Conservation (phyloP, 129 eudicot genomes). For the Ambrosia trifida region DNA sequence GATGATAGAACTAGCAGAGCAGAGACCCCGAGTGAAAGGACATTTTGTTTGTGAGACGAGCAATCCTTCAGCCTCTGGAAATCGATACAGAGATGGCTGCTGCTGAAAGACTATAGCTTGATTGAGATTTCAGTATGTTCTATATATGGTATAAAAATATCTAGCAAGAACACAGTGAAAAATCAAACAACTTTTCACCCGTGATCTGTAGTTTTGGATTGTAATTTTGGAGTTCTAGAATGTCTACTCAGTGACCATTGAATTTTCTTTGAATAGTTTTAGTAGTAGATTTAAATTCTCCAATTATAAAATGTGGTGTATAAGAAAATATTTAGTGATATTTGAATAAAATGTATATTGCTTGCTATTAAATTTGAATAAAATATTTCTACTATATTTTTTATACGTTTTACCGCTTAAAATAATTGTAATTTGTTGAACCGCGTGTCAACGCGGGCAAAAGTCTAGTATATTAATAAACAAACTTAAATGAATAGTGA, state of each 20-base stretch:
- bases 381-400: too few relatives aligned
- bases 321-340: too few relatives aligned
- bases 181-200: constrained; percentile 26
- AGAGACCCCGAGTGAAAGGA: constrained; percentile 91
- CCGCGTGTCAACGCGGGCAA: too few relatives aligned
- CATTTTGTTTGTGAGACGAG: constrained; percentile 81
- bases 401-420: too few relatives aligned
- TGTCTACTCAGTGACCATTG: neutral
- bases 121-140: neutral
- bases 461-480: too few relatives aligned
- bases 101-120: constrained; percentile 14
- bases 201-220: constrained; percentile 15
- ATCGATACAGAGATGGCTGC: constrained; percentile 35
- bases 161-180: constrained; percentile 1
- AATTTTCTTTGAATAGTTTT: neutral
- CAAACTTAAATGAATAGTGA: too few relatives aligned
- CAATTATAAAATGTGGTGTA: too few relatives aligned
- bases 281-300: too few relatives aligned
- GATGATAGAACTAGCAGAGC: constrained; percentile 96
- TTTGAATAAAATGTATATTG: too few relatives aligned
- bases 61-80: constrained; percentile 40
- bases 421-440: too few relatives aligned
- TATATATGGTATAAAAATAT: constrained; percentile 2
- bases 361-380: too few relatives aligned
- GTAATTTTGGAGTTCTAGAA: constrained; percentile 35